These are phyloP conservation scores for Xylaria multiplex DNA, from an alignment of 2,329 filamentous ascomycete species.

Conservation along the genomic window DNA sequence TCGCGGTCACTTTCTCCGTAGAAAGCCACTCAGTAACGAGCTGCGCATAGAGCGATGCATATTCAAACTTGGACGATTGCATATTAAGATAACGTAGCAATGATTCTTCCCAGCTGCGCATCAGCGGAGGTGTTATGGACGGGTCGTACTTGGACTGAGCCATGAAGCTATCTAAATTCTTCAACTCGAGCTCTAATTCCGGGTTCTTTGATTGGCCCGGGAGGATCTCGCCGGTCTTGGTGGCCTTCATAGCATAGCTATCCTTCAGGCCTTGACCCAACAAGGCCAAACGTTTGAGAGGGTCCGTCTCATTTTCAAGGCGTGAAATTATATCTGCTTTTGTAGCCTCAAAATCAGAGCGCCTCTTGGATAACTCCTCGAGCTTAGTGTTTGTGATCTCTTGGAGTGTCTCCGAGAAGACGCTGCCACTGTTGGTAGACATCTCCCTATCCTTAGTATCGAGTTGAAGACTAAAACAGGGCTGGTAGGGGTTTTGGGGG, in stretches of 20 bases:
- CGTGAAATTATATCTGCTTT: slow-evolving; percentile 49
- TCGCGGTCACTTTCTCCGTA: slow-evolving; percentile 41
- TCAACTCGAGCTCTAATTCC: slow-evolving; percentile 49
- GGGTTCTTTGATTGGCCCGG: slow-evolving; percentile 42
- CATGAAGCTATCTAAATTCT: slow-evolving; percentile 55
- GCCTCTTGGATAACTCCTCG: slow-evolving; percentile 55
- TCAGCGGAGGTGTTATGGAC: slow-evolving; percentile 51
- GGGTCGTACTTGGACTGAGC: slow-evolving; percentile 55
- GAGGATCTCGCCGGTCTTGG: slow-evolving; percentile 44
- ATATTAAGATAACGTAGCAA: slow-evolving; percentile 53
- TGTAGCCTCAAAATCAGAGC: slow-evolving; percentile 50
- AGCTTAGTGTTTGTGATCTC: slow-evolving; percentile 58
- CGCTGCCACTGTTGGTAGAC: slow-evolving; percentile 45
- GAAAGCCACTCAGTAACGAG: slow-evolving; percentile 61
- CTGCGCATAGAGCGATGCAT: slow-evolving; percentile 57
- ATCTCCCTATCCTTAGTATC: slow-evolving; percentile 27
- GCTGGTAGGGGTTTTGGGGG: neutral
- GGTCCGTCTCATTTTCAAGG: slow-evolving; percentile 42
- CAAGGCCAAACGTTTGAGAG: slow-evolving; percentile 47
- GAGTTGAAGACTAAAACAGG: neutral
- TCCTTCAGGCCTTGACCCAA: slow-evolving; percentile 52
- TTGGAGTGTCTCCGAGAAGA: slow-evolving; percentile 56
- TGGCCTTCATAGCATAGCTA: slow-evolving; percentile 49
- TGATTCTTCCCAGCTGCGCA: slow-evolving; percentile 50
- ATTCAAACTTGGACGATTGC: slow-evolving; percentile 56